Conservation (phyloP, 441 rosid genomes). For the Cnidoscolus chayamansa region DNA sequence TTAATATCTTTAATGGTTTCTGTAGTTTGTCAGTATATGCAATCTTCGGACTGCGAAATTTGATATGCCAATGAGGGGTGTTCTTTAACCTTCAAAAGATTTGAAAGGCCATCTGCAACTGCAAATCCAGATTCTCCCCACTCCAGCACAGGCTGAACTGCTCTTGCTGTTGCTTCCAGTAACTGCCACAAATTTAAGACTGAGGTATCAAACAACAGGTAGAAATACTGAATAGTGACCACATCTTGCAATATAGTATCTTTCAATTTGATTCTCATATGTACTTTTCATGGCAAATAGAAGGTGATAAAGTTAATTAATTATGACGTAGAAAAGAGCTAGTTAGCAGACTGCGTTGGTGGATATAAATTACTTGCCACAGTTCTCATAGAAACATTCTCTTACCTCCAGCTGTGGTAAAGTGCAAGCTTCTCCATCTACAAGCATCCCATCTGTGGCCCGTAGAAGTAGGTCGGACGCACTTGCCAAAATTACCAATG, state of each 20-base stretch:
- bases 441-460: constrained; percentile 97
- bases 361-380: neutral
- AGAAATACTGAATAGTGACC: neutral
- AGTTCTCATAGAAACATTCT: neutral
- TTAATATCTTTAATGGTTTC: neutral
- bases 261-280: neutral
- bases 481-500: constrained; percentile 83
- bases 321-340: neutral
- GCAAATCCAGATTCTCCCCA: constrained; percentile 95
- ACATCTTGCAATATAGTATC: constrained; percentile 1
- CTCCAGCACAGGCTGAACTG: constrained; percentile 68
- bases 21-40: neutral
- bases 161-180: constrained; percentile 97
- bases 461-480: constrained; percentile 96
- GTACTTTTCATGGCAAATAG: neutral
- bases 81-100: constrained; percentile 72
- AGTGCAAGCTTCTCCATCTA: constrained; percentile 98
- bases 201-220: constrained; percentile 1
- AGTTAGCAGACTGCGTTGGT: neutral
- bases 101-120: constrained; percentile 89
- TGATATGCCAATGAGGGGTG: neutral
- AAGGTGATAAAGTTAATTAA: neutral
- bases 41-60: neutral
- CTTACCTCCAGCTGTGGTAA: constrained; percentile 92
- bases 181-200: constrained; percentile 46